Evolutionary conservation across 2,329 filamentous ascomycete species (phyloP), one percentile per base, ranked within the genome.

Genomic region (Fusarium globosum): DNA sequence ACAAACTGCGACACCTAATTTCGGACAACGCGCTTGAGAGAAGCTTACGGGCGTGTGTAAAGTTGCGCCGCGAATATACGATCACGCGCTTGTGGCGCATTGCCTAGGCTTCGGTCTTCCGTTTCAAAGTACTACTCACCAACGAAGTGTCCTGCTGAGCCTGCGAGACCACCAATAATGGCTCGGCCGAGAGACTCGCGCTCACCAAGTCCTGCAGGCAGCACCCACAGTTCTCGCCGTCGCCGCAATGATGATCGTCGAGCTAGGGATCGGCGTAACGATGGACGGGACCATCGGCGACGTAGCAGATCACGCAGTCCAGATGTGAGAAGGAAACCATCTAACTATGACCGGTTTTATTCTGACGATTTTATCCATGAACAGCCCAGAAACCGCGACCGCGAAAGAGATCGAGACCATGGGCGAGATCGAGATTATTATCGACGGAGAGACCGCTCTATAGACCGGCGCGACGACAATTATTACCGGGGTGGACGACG

Each of bases 191-290:
- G 86, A 88, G 88, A 89, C 86, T 89, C 88, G 85, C 88, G 93
- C 93, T 96, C 93, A 95, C 94, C 93, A 93, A 94, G 92, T 91
- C 93, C 93, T 92, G 91, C 92, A 95, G 93, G 93, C 90, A 94
- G 93, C 88, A 91, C 93, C 82, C 88, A 89, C 84, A 91, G 90
- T 84, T 90, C 91, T 80, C 91, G 90, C 85, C 92, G 90, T 85
- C 89, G 84, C 80, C 88, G 88, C 78, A 88, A 90, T 83, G 88
- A 88, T 82, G 86, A 84, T 77, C 90, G 90, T 82, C 89, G 83
- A 82, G 87, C 83, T 73, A 83, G 86, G 79, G 85, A 87, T 76
- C 86, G 86, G 72, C 83, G 86, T 69, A 84, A 86, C 79, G 84
- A 85, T 73, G 83, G 84, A 65, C 84, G 85, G 79, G 86, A 88